phyloP scores from a whole-genome alignment of 2,329 filamentous ascomycete species.

The Mollisia scopiformis region DNA sequence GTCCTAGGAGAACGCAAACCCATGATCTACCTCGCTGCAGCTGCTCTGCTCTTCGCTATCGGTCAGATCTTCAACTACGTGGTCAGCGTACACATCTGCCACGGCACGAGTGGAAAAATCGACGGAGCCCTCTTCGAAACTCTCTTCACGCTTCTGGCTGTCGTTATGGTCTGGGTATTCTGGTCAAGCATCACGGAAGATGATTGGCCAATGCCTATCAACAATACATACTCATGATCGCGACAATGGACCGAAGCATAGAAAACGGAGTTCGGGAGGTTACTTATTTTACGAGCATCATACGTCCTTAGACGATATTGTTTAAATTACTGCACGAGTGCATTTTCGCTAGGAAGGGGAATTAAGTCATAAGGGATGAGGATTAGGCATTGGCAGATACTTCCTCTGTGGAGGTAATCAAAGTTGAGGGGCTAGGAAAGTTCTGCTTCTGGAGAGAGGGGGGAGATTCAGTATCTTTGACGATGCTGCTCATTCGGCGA shows the following conservation, averaged over 20 bases:
- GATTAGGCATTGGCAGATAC: conserved; percentile 9
- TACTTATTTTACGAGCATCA: conserved; percentile 27
- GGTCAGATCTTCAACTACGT: conserved; percentile 97
- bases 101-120: conserved; percentile 80
- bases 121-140: conserved; percentile 94
- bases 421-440: not conserved
- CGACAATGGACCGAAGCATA: conserved; percentile 7
- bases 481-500: conserved; percentile 19
- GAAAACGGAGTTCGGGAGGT: conserved; percentile 31
- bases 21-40: conserved; percentile 83
- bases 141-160: conserved; percentile 84
- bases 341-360: conserved; percentile 22
- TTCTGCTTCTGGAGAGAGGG: conserved; percentile 11
- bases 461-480: conserved; percentile 15
- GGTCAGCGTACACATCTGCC: conserved; percentile 87
- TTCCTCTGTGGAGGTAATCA: conserved; percentile 10
- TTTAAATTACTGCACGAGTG: conserved; percentile 27
- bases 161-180: conserved; percentile 87
- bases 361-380: conserved; percentile 11
- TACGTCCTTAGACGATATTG: conserved; percentile 32
- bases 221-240: conserved; percentile 34
- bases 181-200: conserved; percentile 99
- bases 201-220: conserved; percentile 76
- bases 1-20: conserved; percentile 87
- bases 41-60: conserved; percentile 82